Evolutionary conservation across 306 rosid genomes (phyloP), one percentile per base, ranked within the genome.

Genomic region (Hippophae tibetana): DNA sequence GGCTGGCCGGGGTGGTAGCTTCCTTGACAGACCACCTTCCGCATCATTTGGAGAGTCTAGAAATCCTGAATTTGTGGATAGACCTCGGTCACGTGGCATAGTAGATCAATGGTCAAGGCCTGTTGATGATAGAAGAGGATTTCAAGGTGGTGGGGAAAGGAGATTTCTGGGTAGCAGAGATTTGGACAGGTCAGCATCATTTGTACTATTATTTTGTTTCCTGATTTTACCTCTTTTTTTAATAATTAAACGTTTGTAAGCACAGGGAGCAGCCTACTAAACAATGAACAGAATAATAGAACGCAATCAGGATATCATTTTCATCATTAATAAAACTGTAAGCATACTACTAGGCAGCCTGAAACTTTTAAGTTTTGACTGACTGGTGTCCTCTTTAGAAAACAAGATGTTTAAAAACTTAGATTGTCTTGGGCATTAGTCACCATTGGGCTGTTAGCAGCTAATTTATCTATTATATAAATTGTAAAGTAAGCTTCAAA

Each of bases 61-160:
- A 81, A 86, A 78, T 55, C 55, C 47, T 58, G 97, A 83, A 56
- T 79, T 65, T 59, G 25, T 71, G 9, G 97, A 93, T 69, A 78
- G 94, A 63, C 95, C 96, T 62, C 85, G 61, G 52, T 88, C 90
- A 13, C 95, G 86, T 18, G 97, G 95, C 68, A 81, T 77, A 13
- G 84, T 83, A 43, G 97, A 92, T 82, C 43, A 25, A n/a, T 86
- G 86, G 90, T 18, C 62, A 18, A 79, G 80, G 70, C 85, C 85
- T 61, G 65, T 63, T 56, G 99, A 92, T 52, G 96, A 88, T 68
- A 80, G 85, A 81, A 87, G 84, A 78, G 71, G 74, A 62, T 74
- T 76, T 62, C 85, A 74, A 43, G 82, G 88, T 76, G 76, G 80
- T 78, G 78, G 79, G 86, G 95, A 87, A 31, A 70, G 84, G 70